These are phyloP conservation scores for Cardamine resedifolia DNA, from an alignment of 345 rosid genomes.

Conservation along the genomic window DNA sequence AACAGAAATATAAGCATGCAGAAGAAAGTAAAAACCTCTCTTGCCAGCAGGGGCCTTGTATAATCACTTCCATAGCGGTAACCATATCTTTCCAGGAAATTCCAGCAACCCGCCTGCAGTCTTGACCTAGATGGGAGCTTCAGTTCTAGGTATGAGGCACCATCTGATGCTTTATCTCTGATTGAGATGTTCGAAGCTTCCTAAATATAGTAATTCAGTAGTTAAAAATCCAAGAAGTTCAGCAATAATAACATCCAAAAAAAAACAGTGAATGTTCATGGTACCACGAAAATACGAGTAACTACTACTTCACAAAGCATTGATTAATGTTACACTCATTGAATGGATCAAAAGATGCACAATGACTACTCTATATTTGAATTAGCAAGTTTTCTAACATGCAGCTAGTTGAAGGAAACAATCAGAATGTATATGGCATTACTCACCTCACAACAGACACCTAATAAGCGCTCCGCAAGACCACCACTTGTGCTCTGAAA, in stretches of 20 bases:
- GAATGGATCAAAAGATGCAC: slow-evolving; percentile 8
- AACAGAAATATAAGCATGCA: slow-evolving; percentile 24
- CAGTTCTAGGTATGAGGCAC: slow-evolving; percentile 63
- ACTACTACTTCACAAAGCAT: slow-evolving; percentile 16
- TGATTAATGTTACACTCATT: slow-evolving; percentile 1
- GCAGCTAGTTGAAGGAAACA: slow-evolving; percentile 22
- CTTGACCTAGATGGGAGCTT: slow-evolving; percentile 61
- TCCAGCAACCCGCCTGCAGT: slow-evolving; percentile 56
- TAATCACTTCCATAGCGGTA: slow-evolving; percentile 65
- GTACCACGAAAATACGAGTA: not conserved
- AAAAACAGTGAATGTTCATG: slow-evolving; percentile 7
- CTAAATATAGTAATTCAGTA: slow-evolving; percentile 39
- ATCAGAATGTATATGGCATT: slow-evolving; percentile 13
- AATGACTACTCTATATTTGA: not conserved
- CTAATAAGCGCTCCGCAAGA: slow-evolving; percentile 64
- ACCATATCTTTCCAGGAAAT: slow-evolving; percentile 85
- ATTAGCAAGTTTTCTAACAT: slow-evolving; percentile 4
- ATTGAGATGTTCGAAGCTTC: slow-evolving; percentile 66
- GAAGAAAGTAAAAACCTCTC: slow-evolving; percentile 65
- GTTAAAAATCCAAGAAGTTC: slow-evolving; percentile 20
- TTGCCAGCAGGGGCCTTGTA: slow-evolving; percentile 70
- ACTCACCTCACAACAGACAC: slow-evolving; percentile 85
- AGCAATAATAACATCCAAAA: slow-evolving; percentile 13
- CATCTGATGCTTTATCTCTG: slow-evolving; percentile 56
- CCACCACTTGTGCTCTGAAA: slow-evolving; percentile 56